phyloP scores from a whole-genome alignment of 345 rosid genomes.

The Xanthoceras sorbifolium region DNA sequence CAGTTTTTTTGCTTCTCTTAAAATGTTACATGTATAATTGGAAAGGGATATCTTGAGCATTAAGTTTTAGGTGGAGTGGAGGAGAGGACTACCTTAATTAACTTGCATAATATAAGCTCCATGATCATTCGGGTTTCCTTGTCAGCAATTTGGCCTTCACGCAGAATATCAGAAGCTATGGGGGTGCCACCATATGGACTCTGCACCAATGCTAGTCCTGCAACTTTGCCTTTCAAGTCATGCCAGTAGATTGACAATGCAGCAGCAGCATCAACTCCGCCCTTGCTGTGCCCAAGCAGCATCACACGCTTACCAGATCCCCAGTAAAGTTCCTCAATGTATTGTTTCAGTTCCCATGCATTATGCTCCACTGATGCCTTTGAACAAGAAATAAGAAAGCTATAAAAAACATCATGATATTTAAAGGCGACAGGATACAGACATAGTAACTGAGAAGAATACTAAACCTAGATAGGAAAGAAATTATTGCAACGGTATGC shows the following conservation, averaged over 20 bases:
- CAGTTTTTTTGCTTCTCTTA: background rate
- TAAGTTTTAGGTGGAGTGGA: slow-evolving; percentile 6
- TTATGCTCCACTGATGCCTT: slow-evolving; percentile 78
- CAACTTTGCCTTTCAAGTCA: slow-evolving; percentile 62
- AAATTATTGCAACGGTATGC: background rate
- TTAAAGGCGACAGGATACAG: background rate
- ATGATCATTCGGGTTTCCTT: slow-evolving; percentile 65
- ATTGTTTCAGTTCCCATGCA: slow-evolving; percentile 70
- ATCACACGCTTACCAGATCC: slow-evolving; percentile 68
- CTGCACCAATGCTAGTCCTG: slow-evolving; percentile 72
- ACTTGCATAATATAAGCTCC: slow-evolving; percentile 68
- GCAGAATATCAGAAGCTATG: slow-evolving; percentile 68
- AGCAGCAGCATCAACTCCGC: slow-evolving; percentile 82
- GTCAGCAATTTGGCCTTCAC: slow-evolving; percentile 70
- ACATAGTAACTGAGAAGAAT: background rate
- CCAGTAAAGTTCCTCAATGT: slow-evolving; percentile 79
- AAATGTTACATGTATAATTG: background rate
- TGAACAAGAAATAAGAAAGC: slow-evolving; percentile 15
- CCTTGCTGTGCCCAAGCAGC: slow-evolving; percentile 82
- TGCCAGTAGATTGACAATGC: slow-evolving; percentile 59
- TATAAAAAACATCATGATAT: slow-evolving; percentile 13
- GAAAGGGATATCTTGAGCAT: background rate
- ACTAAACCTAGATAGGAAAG: background rate
- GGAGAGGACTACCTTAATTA: slow-evolving; percentile 52
- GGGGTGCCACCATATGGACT: slow-evolving; percentile 75